Base-by-base conservation (phyloP, 768 basidiomycete genomes). In the Candolleomyces aberdarensis region DNA sequence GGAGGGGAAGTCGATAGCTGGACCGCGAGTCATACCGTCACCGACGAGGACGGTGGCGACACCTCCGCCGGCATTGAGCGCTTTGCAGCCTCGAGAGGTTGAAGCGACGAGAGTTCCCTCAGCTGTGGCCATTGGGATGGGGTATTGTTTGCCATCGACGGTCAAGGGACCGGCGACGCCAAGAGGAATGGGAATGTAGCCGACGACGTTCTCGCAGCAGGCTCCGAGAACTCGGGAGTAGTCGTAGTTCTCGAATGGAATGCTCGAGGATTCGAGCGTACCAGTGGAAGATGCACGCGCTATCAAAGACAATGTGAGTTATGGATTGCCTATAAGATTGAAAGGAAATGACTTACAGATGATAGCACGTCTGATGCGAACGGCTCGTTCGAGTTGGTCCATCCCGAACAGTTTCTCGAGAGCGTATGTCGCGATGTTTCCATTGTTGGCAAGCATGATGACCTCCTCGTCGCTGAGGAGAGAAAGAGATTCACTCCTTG, bases 91-190 rank as follows among this genome's bases (percentile, higher is more conserved):
- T 63, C 36, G 36, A 11, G 36, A 36, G 3, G 36, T 36, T 11
- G 36, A 36, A 11, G 36, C 36, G 36, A 36, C 96, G 57, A 99
- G 86, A 0, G 97, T 98, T 61, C 97, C 97, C 72, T 99, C 97
- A n/a, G 97, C 96, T 4, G 97, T 99, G 49, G 97, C 97, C 97
- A 99, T 98, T 9, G 97, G 97, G 67, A 99, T 96, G 43, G 88
- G 96, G 67, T 87, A 86, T 50, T 87, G 75, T 46, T 83, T 76
- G 31, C 92, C 94, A 67, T 99, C 96, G 69, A 99, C 83, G 48
- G 85, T 91, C 39, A 99, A 85, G 3, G 97, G 97, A 2, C 97
- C 97, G 2, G 36, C 36, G 36, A 36, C 36, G 26, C 36, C 36
- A 1, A 36, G 36, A 36, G 36, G 36, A 5, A 17, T 97, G 96